Conservation (phyloP, 108 stramenopile genomes). For the Tribonema minus region DNA sequence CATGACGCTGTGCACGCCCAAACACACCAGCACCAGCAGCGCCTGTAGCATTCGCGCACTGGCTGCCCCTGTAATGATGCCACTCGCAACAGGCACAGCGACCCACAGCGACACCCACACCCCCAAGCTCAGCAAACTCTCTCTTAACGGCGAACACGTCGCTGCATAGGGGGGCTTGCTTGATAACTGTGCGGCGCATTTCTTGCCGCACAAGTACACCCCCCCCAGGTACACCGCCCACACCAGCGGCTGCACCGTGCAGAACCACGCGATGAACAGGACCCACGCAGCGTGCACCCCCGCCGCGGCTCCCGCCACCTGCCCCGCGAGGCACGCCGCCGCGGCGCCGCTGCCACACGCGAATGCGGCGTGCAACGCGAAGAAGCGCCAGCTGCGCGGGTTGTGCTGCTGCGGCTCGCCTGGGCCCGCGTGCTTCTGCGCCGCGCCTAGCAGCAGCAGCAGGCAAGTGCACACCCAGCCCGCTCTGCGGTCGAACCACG, state of each 20-base stretch:
- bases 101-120: no score
- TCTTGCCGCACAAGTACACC: no score
- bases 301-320: background rate
- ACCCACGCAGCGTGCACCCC: conserved; percentile 5
- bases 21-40: no score
- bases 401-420: background rate
- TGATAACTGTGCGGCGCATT: no score
- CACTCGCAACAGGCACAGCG: no score
- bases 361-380: background rate
- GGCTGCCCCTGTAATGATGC: no score
- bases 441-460: background rate
- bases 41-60: no score
- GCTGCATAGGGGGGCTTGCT: no score
- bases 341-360: background rate
- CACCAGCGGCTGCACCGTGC: background rate
- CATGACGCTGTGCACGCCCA: no score
- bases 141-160: no score
- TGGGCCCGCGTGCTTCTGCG: background rate
- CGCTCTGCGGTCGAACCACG: no score
- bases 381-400: background rate
- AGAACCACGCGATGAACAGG: conserved; percentile 6
- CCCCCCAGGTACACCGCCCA: conserved; percentile 7
- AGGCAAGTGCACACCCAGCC: background rate
- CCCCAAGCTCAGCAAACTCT: no score
- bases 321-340: background rate